Percentiles rank a stretch among this genome's conserved stretches.
Conservation (phyloP, 495 filamentous ascomycete genomes). For the Annulohypoxylon nitens region DNA sequence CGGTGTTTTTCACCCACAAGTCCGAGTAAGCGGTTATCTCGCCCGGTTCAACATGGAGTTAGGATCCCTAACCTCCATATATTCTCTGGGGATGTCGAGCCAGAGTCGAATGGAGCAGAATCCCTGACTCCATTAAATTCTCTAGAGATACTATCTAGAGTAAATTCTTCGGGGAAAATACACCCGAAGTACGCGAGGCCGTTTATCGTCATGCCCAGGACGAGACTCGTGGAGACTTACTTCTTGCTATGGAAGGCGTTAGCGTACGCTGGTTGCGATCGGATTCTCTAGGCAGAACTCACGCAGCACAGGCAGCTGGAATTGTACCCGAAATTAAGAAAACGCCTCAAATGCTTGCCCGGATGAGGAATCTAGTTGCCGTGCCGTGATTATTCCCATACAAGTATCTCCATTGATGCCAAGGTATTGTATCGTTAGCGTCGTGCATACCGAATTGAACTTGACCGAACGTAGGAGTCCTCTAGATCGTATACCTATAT, state of each 20-base stretch:
- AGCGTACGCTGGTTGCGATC: not conserved
- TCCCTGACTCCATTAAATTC: constrained; percentile 13
- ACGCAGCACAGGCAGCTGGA: constrained; percentile 28
- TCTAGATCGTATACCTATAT: constrained; percentile 32
- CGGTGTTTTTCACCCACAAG: constrained; percentile 29
- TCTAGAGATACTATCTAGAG: constrained; percentile 12
- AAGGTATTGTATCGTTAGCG: constrained; percentile 26
- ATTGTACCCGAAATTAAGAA: constrained; percentile 23
- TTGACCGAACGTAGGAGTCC: constrained; percentile 36
- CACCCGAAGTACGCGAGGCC: constrained; percentile 29
- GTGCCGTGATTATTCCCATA: constrained; percentile 33
- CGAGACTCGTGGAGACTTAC: constrained; percentile 30
- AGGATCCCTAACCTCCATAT: constrained; percentile 12
- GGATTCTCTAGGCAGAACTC: not conserved
- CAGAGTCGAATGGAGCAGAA: constrained; percentile 16
- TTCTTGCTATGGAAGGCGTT: not conserved
- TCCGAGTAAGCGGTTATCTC: constrained; percentile 16
- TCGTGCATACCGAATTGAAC: constrained; percentile 37
- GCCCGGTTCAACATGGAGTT: constrained; percentile 22
- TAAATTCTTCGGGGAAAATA: constrained; percentile 13
- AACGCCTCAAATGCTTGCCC: constrained; percentile 41
- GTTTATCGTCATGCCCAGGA: constrained; percentile 49
- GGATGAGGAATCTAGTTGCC: constrained; percentile 28
- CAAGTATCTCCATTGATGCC: constrained; percentile 20
- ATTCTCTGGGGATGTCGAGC: constrained; percentile 5